Evolutionary conservation across 495 filamentous ascomycete genomes (phyloP).

Genomic region (Apiosordaria backusii): DNA sequence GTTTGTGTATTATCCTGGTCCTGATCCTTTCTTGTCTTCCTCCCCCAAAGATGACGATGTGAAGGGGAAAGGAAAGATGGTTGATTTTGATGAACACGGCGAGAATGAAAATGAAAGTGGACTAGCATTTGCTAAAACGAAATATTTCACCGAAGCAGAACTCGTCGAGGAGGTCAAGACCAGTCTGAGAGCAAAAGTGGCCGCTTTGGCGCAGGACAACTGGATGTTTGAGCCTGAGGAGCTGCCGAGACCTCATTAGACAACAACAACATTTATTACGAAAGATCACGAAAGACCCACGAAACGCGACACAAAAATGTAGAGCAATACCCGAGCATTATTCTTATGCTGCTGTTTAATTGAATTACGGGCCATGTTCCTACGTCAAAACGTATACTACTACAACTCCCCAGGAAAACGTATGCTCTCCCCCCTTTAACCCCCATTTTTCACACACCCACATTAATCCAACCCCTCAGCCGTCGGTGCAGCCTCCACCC

Average conservation of each 20-base stretch:
- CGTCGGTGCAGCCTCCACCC: conserved; percentile 44
- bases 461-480: conserved; percentile 52
- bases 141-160: conserved; percentile 44
- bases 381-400: not conserved
- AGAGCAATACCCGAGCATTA: not conserved
- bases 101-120: not conserved
- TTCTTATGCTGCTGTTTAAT: not conserved
- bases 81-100: conserved; percentile 7
- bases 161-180: conserved; percentile 66
- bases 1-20: not conserved
- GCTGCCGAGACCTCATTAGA: conserved; percentile 36
- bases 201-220: conserved; percentile 73
- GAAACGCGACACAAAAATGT: not conserved
- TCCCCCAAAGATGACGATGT: not conserved
- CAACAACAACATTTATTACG: conserved; percentile 10
- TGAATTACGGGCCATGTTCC: not conserved
- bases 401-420: not conserved
- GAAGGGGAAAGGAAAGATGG: not conserved
- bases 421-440: conserved; percentile 9
- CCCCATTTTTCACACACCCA: not conserved
- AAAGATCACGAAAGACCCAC: not conserved
- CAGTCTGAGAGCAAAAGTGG: conserved; percentile 68
- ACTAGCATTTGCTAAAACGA: not conserved
- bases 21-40: not conserved
- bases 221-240: conserved; percentile 88